Percentiles rank a stretch among this genome's conserved stretches.
Evolutionary conservation across 441 rosid genomes (phyloP).

Genomic region (Pelargonium fulgidum): DNA sequence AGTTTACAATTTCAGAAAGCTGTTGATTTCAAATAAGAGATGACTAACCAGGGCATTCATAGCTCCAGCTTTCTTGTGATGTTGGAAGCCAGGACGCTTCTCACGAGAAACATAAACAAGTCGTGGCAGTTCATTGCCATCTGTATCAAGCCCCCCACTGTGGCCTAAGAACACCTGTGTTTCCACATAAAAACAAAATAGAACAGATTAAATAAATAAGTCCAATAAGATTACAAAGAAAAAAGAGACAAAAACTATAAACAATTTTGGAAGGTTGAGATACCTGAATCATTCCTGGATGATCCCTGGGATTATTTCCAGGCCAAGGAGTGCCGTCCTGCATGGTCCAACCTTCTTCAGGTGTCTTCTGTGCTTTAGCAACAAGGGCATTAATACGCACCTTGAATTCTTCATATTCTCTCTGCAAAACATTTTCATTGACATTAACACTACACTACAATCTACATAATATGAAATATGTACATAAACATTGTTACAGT

Average conservation of each 20-base stretch:
- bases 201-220: background rate
- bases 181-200: background rate
- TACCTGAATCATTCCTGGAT: slow-evolving; percentile 86
- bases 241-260: background rate
- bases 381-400: slow-evolving; percentile 76
- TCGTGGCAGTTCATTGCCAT: slow-evolving; percentile 80
- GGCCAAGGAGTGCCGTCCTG: slow-evolving; percentile 99
- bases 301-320: slow-evolving; percentile 81
- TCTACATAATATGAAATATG: background rate
- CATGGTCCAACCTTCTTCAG: slow-evolving; percentile 99
- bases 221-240: background rate
- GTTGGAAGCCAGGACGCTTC: slow-evolving; percentile 92
- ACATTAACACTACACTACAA: background rate
- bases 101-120: slow-evolving; percentile 57
- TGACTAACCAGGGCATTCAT: slow-evolving; percentile 76
- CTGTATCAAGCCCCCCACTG: slow-evolving; percentile 67
- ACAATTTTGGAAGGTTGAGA: background rate
- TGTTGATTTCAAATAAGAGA: background rate
- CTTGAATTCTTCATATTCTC: slow-evolving; percentile 91
- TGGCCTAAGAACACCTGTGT: slow-evolving; percentile 81
- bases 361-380: slow-evolving; percentile 81
- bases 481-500: no score
- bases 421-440: slow-evolving; percentile 36
- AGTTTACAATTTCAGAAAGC: background rate
- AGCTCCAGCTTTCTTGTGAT: slow-evolving; percentile 96